Evolutionary conservation across 441 rosid genomes (phyloP).

Genomic region (Pelargonium citronellum): DNA sequence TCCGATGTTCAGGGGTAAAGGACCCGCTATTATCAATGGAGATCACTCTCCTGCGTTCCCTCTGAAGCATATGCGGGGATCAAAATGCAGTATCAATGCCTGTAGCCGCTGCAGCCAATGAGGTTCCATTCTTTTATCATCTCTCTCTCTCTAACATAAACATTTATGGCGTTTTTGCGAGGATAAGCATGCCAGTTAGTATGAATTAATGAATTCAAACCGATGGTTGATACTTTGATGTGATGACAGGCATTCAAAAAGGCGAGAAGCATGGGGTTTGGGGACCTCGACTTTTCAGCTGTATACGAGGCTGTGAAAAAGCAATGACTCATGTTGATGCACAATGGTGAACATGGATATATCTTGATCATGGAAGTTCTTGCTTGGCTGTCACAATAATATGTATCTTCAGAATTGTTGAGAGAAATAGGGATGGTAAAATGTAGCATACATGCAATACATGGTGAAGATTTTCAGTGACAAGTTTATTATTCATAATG

Average conservation of each 20-base stretch:
- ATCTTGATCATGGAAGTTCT: too few relatives aligned
- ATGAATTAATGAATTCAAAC: too few relatives aligned
- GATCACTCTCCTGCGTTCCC: conserved; percentile 77
- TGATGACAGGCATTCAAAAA: conserved; percentile 64
- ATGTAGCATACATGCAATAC: too few relatives aligned
- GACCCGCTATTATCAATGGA: conserved; percentile 65
- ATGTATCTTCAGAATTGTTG: too few relatives aligned
- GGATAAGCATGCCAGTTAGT: too few relatives aligned
- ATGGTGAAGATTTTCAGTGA: too few relatives aligned
- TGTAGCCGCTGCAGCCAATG: conserved; percentile 83
- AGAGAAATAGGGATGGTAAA: too few relatives aligned
- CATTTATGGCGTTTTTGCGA: too few relatives aligned
- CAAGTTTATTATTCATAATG: too few relatives aligned
- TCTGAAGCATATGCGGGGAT: conserved; percentile 90
- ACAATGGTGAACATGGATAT: too few relatives aligned
- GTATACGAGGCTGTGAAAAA: conserved; percentile 56
- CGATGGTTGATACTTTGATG: too few relatives aligned
- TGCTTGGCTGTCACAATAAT: too few relatives aligned
- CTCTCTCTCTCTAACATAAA: not conserved
- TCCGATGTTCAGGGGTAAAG: conserved; percentile 79
- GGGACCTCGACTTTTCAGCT: conserved; percentile 81
- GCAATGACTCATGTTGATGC: not conserved
- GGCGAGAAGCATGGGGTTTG: conserved; percentile 81
- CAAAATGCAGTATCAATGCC: conserved; percentile 85
- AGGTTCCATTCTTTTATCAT: conserved; percentile 36